Percentiles rank a stretch among this genome's conserved stretches.
These are phyloP conservation scores for Neurospora sp. DNA, from an alignment of 2,329 filamentous ascomycete species.

Conservation along the genomic window DNA sequence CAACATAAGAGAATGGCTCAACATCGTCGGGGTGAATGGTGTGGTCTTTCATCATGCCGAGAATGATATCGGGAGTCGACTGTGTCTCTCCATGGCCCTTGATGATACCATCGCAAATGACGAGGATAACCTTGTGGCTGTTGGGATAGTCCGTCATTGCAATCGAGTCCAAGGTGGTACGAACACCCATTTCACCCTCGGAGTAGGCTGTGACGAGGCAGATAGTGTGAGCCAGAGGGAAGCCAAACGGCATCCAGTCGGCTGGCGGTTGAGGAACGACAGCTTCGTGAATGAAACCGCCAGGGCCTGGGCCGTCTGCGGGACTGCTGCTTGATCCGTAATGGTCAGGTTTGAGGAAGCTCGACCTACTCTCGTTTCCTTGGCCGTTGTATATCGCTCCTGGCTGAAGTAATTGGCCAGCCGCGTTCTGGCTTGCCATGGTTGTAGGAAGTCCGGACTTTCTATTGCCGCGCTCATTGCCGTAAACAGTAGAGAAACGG, in stretches of 20 bases:
- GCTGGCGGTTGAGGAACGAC: constrained; percentile 93
- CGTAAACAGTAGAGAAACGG: constrained; percentile 85
- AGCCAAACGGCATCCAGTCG: constrained; percentile 96
- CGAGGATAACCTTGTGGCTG: constrained; percentile 93
- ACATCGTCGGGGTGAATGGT: constrained; percentile 73
- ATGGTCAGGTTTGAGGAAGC: constrained; percentile 52
- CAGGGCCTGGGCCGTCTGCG: constrained; percentile 65
- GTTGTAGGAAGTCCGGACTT: constrained; percentile 62
- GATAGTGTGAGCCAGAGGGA: constrained; percentile 84
- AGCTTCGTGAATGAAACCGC: constrained; percentile 91
- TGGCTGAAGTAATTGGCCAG: constrained; percentile 60
- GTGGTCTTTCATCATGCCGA: constrained; percentile 92
- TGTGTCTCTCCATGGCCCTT: constrained; percentile 84
- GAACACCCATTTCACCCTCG: constrained; percentile 83
- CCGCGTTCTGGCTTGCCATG: constrained; percentile 83
- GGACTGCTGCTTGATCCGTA: constrained; percentile 43
- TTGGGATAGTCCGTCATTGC: constrained; percentile 98
- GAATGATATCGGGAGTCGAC: constrained; percentile 80
- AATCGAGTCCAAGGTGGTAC: constrained; percentile 90
- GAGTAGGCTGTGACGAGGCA: constrained; percentile 96
- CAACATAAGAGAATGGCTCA: constrained; percentile 87
- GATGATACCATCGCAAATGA: constrained; percentile 95
- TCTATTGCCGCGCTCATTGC: constrained; percentile 50
- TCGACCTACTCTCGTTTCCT: constrained; percentile 51
- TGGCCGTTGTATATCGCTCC: constrained; percentile 59